Evolutionary conservation across 2,329 filamentous ascomycete species (phyloP).

Genomic region (Mycosphaerella arachidis): DNA sequence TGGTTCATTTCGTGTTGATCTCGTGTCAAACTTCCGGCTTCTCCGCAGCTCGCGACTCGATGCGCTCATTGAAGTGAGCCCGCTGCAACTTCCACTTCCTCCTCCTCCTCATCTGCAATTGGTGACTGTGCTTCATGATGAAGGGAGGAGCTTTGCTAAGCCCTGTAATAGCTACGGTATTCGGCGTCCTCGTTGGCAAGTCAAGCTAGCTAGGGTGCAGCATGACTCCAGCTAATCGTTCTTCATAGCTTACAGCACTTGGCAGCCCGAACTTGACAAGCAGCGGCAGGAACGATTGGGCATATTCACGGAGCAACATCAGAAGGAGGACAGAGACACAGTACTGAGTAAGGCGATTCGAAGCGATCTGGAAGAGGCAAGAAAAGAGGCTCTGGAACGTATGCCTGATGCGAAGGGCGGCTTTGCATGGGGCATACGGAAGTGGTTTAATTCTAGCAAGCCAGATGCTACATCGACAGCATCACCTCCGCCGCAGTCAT

Average conservation of each 20-base stretch:
- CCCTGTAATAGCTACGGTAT: slow-evolving; percentile 6
- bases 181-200: slow-evolving; percentile 22
- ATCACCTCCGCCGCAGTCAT: background rate
- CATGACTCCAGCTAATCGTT: background rate
- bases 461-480: slow-evolving; percentile 1
- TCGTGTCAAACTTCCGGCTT: background rate
- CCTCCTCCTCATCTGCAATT: slow-evolving; percentile 1
- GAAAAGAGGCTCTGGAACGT: slow-evolving; percentile 11
- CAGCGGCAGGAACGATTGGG: slow-evolving; percentile 25
- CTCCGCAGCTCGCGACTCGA: background rate
- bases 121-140: background rate
- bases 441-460: slow-evolving; percentile 11
- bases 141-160: slow-evolving; percentile 7
- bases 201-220: background rate
- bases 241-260: slow-evolving; percentile 25
- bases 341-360: slow-evolving; percentile 26
- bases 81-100: background rate
- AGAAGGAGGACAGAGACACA: slow-evolving; percentile 9
- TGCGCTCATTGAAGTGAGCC: background rate
- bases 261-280: slow-evolving; percentile 29
- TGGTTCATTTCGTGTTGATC: background rate
- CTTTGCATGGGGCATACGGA: slow-evolving; percentile 27
- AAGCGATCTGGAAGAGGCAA: slow-evolving; percentile 26
- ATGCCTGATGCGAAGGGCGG: slow-evolving; percentile 9
- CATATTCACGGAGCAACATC: slow-evolving; percentile 22